Evolutionary conservation across 2,329 filamentous ascomycete genomes (phyloP).

Genomic region (Eutypa lata): DNA sequence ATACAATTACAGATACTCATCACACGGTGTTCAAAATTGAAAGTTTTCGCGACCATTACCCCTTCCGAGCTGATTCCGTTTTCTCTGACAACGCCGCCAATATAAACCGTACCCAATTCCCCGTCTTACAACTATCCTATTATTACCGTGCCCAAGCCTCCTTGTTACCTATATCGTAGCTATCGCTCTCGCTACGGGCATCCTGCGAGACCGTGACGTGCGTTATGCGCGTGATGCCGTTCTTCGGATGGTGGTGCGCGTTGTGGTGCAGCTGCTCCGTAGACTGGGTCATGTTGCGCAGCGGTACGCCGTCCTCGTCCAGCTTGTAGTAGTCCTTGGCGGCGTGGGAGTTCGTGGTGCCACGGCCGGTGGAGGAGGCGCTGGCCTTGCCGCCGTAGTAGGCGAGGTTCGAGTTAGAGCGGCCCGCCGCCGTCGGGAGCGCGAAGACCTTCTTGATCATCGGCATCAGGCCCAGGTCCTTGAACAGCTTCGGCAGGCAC

Average conservation of each 20-base stretch:
- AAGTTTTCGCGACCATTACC: no score
- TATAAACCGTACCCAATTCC: no score
- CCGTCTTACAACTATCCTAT: no score
- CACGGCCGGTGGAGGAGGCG: slow-evolving; percentile 5
- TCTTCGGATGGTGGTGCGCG: slow-evolving; percentile 6
- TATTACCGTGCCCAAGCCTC: neutral
- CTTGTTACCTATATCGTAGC: neutral
- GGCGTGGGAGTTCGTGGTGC: neutral
- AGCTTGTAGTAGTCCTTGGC: slow-evolving; percentile 17
- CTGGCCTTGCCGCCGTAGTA: slow-evolving; percentile 7
- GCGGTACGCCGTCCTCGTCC: slow-evolving; percentile 14
- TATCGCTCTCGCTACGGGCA: neutral
- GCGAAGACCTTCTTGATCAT: slow-evolving; percentile 13
- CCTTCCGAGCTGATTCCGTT: no score
- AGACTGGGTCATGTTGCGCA: slow-evolving; percentile 18
- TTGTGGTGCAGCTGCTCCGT: slow-evolving; percentile 13
- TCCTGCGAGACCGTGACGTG: slow-evolving; percentile 7
- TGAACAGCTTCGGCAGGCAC: slow-evolving; percentile 35
- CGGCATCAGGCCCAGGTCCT: slow-evolving; percentile 18
- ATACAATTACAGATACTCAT: no score
- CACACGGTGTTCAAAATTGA: no score
- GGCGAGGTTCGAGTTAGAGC: slow-evolving; percentile 11
- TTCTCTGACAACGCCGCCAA: no score
- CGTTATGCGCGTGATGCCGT: slow-evolving; percentile 20
- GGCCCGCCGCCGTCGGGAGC: neutral